phyloP scores from a whole-genome alignment of 2,329 filamentous ascomycete genomes.

The Cercospora zeae-maydis region DNA sequence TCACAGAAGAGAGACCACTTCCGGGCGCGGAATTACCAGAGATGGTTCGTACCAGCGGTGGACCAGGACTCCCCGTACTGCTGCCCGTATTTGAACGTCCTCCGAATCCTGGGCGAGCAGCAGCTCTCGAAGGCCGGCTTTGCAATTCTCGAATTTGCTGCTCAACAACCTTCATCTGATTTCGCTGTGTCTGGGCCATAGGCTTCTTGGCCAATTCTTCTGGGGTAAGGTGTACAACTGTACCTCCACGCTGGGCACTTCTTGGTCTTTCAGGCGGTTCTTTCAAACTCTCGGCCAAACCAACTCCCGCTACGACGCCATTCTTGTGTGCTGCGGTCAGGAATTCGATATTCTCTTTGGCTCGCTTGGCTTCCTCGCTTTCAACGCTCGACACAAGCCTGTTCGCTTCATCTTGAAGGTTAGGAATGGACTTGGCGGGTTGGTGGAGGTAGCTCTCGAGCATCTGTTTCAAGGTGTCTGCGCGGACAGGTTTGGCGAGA shows the following conservation, averaged over 20 bases:
- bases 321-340: background rate
- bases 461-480: constrained; percentile 80
- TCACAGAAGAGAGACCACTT: background rate
- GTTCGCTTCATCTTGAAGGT: constrained; percentile 47
- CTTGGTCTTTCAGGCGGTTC: constrained; percentile 17
- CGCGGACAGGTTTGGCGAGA: constrained; percentile 89
- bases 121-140: constrained; percentile 1
- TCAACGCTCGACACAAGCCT: constrained; percentile 40
- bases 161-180: constrained; percentile 19
- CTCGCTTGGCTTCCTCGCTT: constrained; percentile 8
- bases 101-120: background rate
- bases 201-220: constrained; percentile 27
- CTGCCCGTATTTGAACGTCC: background rate
- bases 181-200: constrained; percentile 16
- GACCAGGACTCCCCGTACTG: background rate
- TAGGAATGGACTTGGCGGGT: constrained; percentile 42
- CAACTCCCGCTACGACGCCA: background rate
- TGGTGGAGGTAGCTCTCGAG: constrained; percentile 64
- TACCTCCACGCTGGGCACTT: constrained; percentile 20
- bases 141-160: constrained; percentile 22
- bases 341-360: constrained; percentile 1
- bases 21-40: background rate
- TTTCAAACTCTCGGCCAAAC: background rate
- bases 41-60: background rate
- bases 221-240: constrained; percentile 26